These are phyloP conservation scores for Penstemon eatonii DNA, from an alignment of 257 asterid species.

Conservation along the genomic window DNA sequence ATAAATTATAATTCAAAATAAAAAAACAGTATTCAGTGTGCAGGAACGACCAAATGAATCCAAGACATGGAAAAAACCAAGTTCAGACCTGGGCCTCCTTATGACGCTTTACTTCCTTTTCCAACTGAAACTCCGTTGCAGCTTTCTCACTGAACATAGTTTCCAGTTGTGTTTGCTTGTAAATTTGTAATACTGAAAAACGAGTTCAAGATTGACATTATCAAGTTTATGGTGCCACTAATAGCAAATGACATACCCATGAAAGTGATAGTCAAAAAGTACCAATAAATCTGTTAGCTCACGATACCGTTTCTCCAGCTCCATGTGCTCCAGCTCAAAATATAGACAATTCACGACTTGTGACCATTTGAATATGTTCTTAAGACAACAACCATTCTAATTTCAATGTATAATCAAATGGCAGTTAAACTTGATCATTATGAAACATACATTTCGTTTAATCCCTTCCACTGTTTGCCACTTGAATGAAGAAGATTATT, in stretches of 20 bases:
- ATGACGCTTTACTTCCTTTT: slow-evolving; percentile 83
- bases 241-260: slow-evolving; percentile 24
- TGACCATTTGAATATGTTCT: slow-evolving; percentile 19
- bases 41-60: slow-evolving; percentile 15
- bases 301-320: slow-evolving; percentile 97
- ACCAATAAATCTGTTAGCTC: slow-evolving; percentile 98
- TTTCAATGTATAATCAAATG: slow-evolving; percentile 1
- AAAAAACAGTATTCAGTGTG: slow-evolving; percentile 5
- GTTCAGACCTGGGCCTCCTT: slow-evolving; percentile 80
- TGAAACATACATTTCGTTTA: slow-evolving; percentile 10
- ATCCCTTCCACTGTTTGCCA: slow-evolving; percentile 1
- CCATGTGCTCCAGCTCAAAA: slow-evolving; percentile 88
- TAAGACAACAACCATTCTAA: background rate
- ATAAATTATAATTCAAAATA: slow-evolving; percentile 20
- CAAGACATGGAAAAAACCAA: slow-evolving; percentile 25
- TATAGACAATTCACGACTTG: slow-evolving; percentile 19
- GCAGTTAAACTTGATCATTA: slow-evolving; percentile 1
- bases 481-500: slow-evolving; percentile 8
- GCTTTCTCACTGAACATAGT: slow-evolving; percentile 98
- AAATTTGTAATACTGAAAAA: slow-evolving; percentile 85
- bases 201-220: slow-evolving; percentile 27
- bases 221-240: slow-evolving; percentile 23
- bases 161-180: slow-evolving; percentile 98
- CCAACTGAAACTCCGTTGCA: slow-evolving; percentile 99
- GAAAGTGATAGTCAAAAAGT: slow-evolving; percentile 29